Base-by-base conservation (phyloP, 371 early-diverging fungal genomes). In the Mortierella sp. region DNA sequence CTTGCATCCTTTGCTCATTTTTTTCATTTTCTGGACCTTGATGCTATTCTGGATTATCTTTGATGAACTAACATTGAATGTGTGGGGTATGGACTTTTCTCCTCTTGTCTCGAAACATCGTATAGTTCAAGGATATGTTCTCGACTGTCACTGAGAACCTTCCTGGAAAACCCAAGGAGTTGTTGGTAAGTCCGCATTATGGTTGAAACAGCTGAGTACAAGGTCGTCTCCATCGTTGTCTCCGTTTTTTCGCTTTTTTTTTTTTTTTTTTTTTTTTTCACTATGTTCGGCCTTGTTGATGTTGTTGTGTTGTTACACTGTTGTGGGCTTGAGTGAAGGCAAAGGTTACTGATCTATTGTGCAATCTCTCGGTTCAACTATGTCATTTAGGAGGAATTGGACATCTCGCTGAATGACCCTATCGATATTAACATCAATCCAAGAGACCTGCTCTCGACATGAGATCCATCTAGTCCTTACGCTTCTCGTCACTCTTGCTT, bases 51-150 rank as follows among this genome's bases (percentile, higher is more conserved):
- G 31, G 31, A 59, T 13, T 59, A 16, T 59, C 59, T 31, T 59
- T 13, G 59, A 28, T 59, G 28, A 59, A 31, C 59, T 59, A 59
- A 59, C 59, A 11, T 59, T 31, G 59, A 28, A 4, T 59, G 59
- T 55, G 26, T 31, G 59, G 59, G 59, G 59, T 31, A 14, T 3
- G 26, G 31, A 28, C 6, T 59, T 31, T 59, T 59, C 59, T 59
- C 31, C 2, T 59, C 31, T 14, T 59, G 31, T 59, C 59, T 59
- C 59, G 57, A 40, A 55, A 55, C 57, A 26, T 28, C 57, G 5
- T 28, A 43, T 64, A 85, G 85, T 85, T 85, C 72, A 85, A 85
- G 54, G 85, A 85, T 69, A 85, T 85, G 85, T 85, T 85, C 71
- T 76, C 76, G 28, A 61, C 78, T 24, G 76, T 85, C 28, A 85